Conservation (phyloP, 345 rosid species). For the Euphorbia pulcherrima region DNA sequence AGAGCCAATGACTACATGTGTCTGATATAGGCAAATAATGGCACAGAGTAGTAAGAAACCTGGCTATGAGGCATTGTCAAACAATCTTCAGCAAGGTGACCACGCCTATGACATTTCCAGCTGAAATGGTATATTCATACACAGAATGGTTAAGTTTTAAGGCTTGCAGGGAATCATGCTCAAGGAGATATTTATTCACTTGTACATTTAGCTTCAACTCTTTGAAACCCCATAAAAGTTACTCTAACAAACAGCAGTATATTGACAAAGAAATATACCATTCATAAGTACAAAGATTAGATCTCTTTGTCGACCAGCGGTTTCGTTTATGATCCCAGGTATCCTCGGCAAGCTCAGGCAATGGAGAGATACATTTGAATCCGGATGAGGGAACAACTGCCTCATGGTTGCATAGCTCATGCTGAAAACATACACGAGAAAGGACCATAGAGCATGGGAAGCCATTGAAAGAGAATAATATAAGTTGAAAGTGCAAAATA, state of each 20-base stretch:
- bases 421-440: conserved; percentile 29
- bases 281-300: conserved; percentile 57
- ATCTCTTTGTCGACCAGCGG: conserved; percentile 49
- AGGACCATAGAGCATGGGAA: conserved; percentile 2
- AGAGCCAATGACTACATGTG: neutral
- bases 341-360: conserved; percentile 38
- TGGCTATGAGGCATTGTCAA: conserved; percentile 31
- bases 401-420: conserved; percentile 21
- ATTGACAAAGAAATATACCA: conserved; percentile 37
- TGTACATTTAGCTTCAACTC: neutral
- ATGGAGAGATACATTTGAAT: conserved; percentile 10
- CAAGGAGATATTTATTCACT: neutral
- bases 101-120: conserved; percentile 64
- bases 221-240: conserved; percentile 1
- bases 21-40: neutral
- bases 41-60: conserved; percentile 25
- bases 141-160: neutral
- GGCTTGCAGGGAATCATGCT: neutral
- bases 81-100: conserved; percentile 75
- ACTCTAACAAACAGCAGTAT: neutral
- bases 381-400: conserved; percentile 22
- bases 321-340: conserved; percentile 49
- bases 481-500: conserved; percentile 19
- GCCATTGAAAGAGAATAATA: conserved; percentile 5
- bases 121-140: conserved; percentile 27